These are phyloP conservation scores for Aspergillus chevalieri DNA, from an alignment of 2,329 filamentous ascomycete species.

Conservation along the genomic window DNA sequence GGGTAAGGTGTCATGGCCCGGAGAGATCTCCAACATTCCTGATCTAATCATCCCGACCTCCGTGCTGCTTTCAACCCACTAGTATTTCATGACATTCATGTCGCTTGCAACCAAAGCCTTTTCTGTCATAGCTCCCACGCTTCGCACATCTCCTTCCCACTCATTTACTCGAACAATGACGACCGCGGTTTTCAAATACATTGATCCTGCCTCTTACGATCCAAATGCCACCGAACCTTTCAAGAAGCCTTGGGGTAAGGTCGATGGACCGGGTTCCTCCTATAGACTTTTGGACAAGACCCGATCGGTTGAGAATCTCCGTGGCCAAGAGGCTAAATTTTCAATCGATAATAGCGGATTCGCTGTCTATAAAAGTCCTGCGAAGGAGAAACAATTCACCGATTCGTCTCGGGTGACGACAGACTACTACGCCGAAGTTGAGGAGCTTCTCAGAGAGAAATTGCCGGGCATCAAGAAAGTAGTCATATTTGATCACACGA, in stretches of 20 bases:
- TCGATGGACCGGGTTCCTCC: constrained; percentile 54
- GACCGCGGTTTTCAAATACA: constrained; percentile 55
- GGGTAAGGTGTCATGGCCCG: neutral
- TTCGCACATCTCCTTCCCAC: constrained; percentile 14
- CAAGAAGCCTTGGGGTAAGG: constrained; percentile 54
- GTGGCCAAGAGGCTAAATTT: constrained; percentile 44
- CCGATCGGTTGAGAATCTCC: constrained; percentile 50
- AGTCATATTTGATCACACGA: constrained; percentile 67
- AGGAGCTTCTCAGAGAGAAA: constrained; percentile 50
- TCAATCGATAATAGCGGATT: constrained; percentile 56
- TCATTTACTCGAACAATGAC: constrained; percentile 41
- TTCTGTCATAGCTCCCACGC: neutral
- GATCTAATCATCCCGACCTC: neutral
- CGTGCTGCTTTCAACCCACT: neutral
- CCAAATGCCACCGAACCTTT: constrained; percentile 17
- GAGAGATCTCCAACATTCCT: neutral
- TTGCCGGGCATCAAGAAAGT: constrained; percentile 55
- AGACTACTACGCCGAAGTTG: constrained; percentile 58
- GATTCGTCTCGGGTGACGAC: constrained; percentile 51
- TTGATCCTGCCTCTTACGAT: constrained; percentile 45
- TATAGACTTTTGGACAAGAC: constrained; percentile 44
- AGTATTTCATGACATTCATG: neutral
- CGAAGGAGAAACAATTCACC: constrained; percentile 50
- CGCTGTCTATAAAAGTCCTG: constrained; percentile 48
- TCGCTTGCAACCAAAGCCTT: neutral